phyloP scores from a whole-genome alignment of 495 filamentous ascomycete species.

The Hapsidospora chrysogenum region DNA sequence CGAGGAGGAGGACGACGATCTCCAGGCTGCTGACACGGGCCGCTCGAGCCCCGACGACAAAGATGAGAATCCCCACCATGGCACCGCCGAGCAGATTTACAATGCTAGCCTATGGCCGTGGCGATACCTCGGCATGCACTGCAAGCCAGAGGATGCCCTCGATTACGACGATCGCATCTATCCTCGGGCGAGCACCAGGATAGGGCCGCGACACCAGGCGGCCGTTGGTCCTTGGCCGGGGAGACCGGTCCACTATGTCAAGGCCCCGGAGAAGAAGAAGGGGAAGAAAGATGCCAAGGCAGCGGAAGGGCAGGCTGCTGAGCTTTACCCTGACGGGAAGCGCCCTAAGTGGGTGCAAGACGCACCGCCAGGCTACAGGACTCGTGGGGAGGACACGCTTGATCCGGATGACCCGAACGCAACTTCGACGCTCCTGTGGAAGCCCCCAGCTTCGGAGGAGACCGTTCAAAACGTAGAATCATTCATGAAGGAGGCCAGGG shows the following conservation, averaged over 20 bases:
- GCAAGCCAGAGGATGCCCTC: constrained; percentile 85
- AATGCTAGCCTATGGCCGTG: constrained; percentile 93
- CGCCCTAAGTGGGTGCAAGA: constrained; percentile 89
- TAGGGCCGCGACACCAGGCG: constrained; percentile 87
- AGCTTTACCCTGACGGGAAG: constrained; percentile 57
- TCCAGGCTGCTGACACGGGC: constrained; percentile 34
- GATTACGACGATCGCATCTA: constrained; percentile 98
- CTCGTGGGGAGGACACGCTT: constrained; percentile 56
- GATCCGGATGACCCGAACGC: constrained; percentile 24
- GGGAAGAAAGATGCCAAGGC: constrained; percentile 44
- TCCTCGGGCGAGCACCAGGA: constrained; percentile 79
- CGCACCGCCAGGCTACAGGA: constrained; percentile 71
- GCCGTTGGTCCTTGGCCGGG: constrained; percentile 73
- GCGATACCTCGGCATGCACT: constrained; percentile 90
- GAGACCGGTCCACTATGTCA: constrained; percentile 71
- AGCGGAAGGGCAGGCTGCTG: constrained; percentile 64
- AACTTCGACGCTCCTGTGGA: constrained; percentile 39
- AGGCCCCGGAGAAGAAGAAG: constrained; percentile 72
- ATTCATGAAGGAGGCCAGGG: constrained; percentile 55
- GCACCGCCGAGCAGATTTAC: constrained; percentile 78
- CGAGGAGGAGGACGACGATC: constrained; percentile 63
- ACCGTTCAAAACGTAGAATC: constrained; percentile 37
- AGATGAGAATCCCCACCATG: constrained; percentile 43
- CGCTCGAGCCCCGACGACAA: constrained; percentile 40
- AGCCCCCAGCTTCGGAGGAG: constrained; percentile 39